Evolutionary conservation across 805 yeast genomes (phyloP).

Genomic region (Torulaspora microellipsoides): DNA sequence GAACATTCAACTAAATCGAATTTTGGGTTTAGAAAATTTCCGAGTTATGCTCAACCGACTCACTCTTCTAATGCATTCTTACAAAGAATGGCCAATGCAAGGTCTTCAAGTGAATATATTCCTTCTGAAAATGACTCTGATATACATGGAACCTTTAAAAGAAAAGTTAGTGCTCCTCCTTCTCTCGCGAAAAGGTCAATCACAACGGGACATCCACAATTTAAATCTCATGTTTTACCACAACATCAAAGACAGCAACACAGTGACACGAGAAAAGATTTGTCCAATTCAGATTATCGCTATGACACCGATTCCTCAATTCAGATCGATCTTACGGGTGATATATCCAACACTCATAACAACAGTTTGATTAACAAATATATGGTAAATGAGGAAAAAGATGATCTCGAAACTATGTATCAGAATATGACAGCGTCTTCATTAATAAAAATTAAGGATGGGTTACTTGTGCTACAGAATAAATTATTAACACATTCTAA

Average conservation of each 20-base stretch:
- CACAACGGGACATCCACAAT: not conserved
- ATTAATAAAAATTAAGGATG: conserved; percentile 7
- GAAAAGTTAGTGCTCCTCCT: conserved; percentile 29
- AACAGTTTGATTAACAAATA: conserved; percentile 28
- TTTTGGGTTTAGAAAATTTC: conserved; percentile 23
- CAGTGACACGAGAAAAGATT: not conserved
- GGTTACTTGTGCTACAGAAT: conserved; percentile 20
- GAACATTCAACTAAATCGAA: conserved; percentile 44
- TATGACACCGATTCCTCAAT: conserved; percentile 8
- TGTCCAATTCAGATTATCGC: not conserved
- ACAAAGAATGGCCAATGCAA: conserved; percentile 11
- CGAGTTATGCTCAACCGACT: conserved; percentile 34
- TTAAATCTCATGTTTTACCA: not conserved
- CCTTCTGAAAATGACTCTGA: conserved; percentile 11
- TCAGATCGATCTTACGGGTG: conserved; percentile 31
- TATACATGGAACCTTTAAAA: conserved; percentile 3
- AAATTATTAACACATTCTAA: conserved; percentile 6
- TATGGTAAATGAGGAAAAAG: conserved; percentile 13
- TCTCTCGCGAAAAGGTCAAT: conserved; percentile 3
- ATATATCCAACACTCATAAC: conserved; percentile 22
- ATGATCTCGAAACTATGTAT: conserved; percentile 7
- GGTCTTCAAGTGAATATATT: conserved; percentile 28
- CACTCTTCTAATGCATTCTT: conserved; percentile 16
- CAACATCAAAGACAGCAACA: not conserved
- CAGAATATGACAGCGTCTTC: conserved; percentile 7